Percentiles rank a stretch among this genome's conserved stretches.
Evolutionary conservation across 208 protist species (phyloP).

Genomic region (Leishmania mexicana): DNA sequence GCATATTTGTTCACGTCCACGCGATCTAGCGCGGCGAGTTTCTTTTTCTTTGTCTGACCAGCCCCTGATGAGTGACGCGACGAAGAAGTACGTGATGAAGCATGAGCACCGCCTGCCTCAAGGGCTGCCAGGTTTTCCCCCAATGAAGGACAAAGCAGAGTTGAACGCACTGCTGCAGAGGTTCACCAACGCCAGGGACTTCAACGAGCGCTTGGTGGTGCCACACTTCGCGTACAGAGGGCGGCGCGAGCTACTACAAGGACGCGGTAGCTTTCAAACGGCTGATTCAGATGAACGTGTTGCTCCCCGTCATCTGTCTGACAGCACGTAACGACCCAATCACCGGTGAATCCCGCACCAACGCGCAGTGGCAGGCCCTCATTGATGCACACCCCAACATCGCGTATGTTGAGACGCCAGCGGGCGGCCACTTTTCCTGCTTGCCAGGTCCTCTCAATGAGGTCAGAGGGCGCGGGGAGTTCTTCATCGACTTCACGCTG

Average conservation of each 20-base stretch:
- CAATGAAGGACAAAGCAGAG: constrained; percentile 24
- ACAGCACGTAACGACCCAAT: constrained; percentile 54
- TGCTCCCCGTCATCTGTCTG: constrained; percentile 45
- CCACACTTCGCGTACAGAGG: constrained; percentile 54
- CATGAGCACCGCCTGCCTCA: constrained; percentile 33
- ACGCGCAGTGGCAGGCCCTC: constrained; percentile 48
- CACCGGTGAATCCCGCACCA: constrained; percentile 20
- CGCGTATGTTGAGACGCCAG: constrained; percentile 55
- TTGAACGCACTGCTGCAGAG: constrained; percentile 11
- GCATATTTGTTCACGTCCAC: constrained; percentile 42
- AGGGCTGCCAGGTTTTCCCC: constrained; percentile 28
- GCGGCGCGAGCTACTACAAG: constrained; percentile 47
- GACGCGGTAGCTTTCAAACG: constrained; percentile 41
- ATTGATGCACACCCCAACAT: constrained; percentile 39
- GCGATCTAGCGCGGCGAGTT: constrained; percentile 28
- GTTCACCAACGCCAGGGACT: constrained; percentile 39
- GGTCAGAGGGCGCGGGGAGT: constrained; percentile 9
- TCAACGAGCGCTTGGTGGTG: constrained; percentile 46
- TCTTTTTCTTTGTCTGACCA: constrained; percentile 32
- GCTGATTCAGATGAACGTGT: constrained; percentile 21
- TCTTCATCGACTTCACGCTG: constrained; percentile 38
- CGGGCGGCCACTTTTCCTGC: constrained; percentile 63
- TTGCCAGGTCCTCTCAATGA: constrained; percentile 43
- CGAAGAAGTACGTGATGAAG: constrained; percentile 43
- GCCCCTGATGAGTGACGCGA: constrained; percentile 24